Evolutionary conservation across 768 basidiomycete genomes (phyloP), one percentile per base, ranked within the genome.

Genomic region (Calocybe indica): DNA sequence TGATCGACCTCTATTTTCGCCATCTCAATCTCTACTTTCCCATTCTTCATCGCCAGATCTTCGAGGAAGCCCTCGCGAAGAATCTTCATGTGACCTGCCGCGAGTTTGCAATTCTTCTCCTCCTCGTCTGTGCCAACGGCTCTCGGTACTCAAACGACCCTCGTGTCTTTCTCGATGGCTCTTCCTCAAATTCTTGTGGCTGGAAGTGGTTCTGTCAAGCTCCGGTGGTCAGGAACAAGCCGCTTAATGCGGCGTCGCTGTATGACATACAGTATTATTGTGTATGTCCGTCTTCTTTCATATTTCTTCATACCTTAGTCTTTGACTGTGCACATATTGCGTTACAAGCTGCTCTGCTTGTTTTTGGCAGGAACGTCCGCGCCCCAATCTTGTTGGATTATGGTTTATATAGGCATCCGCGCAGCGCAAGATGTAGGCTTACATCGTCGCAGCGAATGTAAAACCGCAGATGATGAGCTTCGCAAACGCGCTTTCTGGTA

Each of bases 341-440:
- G n/a, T n/a, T n/a, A n/a, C 22, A 22, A 84, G 83, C 62, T 84
- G 13, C 66, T 73, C 7, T 72, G 74, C 0, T 58, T 72, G 53
- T 82, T 73, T 60, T 63, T 82, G 10, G 75, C 76, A 55, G 80
- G 78, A 0, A 77, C 78, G 0, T 79, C 77, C 0, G 75, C 78
- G 0, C 81, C 82, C 1, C 82, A 84, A 48, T 73, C 78, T 3
- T 76, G 73, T 49, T 90, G 88, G 88, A 77, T 76, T 1, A 61
- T 84, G 31, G 74, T 81, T 22, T 85, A 85, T 5, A 70, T 88
- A 29, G 85, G 85, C 32, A 72, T 92, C 38, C 80, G 88, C 5
- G 63, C 83, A n/a, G 82, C 83, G 1, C 83, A 90, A 59, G 89
- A 93, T 54, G 80, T 89, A 11, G 82, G 91, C 13, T 84, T 80